Evolutionary conservation across 352 stramenopile species (phyloP), one percentile per base, ranked within the genome.

Genomic region (Lagenidium giganteum): DNA sequence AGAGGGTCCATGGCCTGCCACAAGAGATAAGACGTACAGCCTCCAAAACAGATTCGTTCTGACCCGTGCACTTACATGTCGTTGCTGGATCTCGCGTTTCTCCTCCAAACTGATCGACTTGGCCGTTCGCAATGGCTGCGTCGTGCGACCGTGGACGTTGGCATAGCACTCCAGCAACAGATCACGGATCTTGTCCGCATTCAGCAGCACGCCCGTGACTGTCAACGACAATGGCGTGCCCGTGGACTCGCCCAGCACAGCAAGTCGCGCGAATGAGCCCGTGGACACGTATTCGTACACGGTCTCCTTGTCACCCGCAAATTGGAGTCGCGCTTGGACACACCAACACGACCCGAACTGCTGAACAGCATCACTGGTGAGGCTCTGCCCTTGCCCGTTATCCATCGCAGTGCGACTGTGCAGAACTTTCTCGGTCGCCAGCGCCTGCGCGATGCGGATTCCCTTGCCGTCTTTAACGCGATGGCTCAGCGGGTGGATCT

Each of bases 111-210:
- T 74, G 3, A 85, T 60, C 16, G 44, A 23, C 17, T 68, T 67
- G 6, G 54, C n/a, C n/a, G n/a, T 64, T n/a, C 58, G 55, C 37
- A 77, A 21, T 31, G 74, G 54, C 16, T 53, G 47, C 0, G 67
- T 41, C 0, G 50, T 57, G 0, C 37, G n/a, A n/a, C n/a, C 33
- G 28, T 83, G 55, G 1, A 47, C 47, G 37, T 57, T 49, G 31
- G 54, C 21, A 22, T 78, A 85, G 36, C 70, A 85, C 17, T 64
- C 58, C 14, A 79, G 60, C 38, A 85, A 35, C 25, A 82, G 48
- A 8, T 65, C 51, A 8, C 49, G 61, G 7, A 85, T 22, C 30
- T 75, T 72, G 9, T 64, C 33, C 5, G 44, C 42, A 21, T 75
- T 49, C 13, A 84, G 32, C 4, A 34, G 54, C 31, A 47, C 32